These are phyloP conservation scores for Fusarium coicis DNA, from an alignment of 2,329 filamentous ascomycete species.

Conservation along the genomic window DNA sequence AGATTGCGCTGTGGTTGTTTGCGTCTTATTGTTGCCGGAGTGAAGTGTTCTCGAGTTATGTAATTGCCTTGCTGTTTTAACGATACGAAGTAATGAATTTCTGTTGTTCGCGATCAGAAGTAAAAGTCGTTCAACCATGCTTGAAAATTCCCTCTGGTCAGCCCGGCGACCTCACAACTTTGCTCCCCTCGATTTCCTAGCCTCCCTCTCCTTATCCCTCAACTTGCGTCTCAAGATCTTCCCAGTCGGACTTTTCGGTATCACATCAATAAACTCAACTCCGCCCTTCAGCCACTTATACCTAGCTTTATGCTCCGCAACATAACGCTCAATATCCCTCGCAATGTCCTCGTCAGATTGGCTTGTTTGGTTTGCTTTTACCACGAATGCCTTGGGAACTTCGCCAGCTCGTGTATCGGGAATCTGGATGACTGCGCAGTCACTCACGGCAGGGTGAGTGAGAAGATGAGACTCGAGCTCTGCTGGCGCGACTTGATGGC, in stretches of 20 bases:
- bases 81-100: background rate
- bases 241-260: slow-evolving; percentile 78
- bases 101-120: too few relatives aligned
- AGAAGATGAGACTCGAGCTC: slow-evolving; percentile 82
- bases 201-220: slow-evolving; percentile 1
- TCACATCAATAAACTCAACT: slow-evolving; percentile 70
- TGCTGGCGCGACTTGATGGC: slow-evolving; percentile 81
- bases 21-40: too few relatives aligned
- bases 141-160: too few relatives aligned
- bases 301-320: slow-evolving; percentile 72
- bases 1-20: accelerated
- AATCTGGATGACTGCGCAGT: slow-evolving; percentile 82
- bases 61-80: background rate
- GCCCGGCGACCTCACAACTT: background rate
- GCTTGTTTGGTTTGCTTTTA: slow-evolving; percentile 55
- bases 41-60: accelerated
- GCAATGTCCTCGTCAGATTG: slow-evolving; percentile 60
- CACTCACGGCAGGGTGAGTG: slow-evolving; percentile 74
- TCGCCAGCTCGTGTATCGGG: slow-evolving; percentile 68
- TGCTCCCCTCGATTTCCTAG: background rate
- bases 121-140: too few relatives aligned
- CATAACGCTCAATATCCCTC: slow-evolving; percentile 65
- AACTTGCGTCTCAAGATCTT: slow-evolving; percentile 64
- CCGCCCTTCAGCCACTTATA: slow-evolving; percentile 75
- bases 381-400: slow-evolving; percentile 70